These are phyloP conservation scores for Nannochloropsis granulata DNA, from an alignment of 108 stramenopile genomes.

Conservation along the genomic window DNA sequence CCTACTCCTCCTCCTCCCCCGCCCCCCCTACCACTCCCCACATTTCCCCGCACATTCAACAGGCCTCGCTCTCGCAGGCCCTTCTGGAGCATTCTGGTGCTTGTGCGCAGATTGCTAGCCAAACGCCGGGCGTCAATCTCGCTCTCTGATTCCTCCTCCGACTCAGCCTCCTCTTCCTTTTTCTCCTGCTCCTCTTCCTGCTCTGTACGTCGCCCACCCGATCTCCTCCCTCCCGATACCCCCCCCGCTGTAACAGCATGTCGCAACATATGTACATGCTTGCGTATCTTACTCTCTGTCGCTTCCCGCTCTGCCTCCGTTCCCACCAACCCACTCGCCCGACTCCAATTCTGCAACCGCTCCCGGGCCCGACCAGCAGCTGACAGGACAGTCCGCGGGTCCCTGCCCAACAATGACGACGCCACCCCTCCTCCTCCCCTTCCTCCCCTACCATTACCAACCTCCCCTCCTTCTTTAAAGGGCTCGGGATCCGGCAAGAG, in stretches of 20 bases:
- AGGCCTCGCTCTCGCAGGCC: not conserved
- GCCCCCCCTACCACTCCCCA: not conserved
- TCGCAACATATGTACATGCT: not conserved
- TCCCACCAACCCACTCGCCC: not conserved
- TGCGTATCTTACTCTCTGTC: not conserved
- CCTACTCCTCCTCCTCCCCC: not conserved
- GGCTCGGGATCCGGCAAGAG: not conserved
- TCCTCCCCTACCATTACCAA: not conserved
- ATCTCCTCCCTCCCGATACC: not conserved
- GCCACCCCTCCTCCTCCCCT: not conserved
- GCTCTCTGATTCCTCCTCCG: not conserved
- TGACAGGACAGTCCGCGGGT: not conserved
- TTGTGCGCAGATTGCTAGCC: not conserved
- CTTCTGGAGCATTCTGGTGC: not conserved
- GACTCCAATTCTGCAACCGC: not conserved
- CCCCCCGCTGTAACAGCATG: not conserved
- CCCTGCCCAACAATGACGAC: not conserved
- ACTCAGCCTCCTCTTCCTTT: not conserved
- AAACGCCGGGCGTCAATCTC: not conserved
- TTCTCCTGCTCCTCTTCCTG: not conserved
- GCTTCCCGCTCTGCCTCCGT: not conserved
- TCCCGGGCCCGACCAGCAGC: not conserved
- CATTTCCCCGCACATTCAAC: not conserved
- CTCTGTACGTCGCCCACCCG: too few species aligned
- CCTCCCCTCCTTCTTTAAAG: not conserved